These are phyloP conservation scores for Colletotrichum plurivorum DNA, from an alignment of 2,329 filamentous ascomycete species.

Conservation along the genomic window DNA sequence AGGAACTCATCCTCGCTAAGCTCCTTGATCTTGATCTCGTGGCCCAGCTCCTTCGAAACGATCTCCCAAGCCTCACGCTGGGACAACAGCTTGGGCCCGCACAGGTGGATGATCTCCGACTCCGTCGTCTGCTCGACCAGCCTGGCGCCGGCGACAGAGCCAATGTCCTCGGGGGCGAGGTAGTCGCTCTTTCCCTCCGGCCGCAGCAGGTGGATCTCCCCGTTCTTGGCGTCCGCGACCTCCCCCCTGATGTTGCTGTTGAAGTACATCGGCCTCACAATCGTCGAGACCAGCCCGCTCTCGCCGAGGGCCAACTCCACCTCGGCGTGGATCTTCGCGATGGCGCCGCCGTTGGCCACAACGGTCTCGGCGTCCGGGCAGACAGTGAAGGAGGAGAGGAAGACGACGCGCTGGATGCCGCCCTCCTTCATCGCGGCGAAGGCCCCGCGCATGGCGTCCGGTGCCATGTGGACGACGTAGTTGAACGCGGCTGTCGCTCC, in stretches of 20 bases:
- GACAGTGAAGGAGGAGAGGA: conserved; percentile 58
- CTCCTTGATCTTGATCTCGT: conserved; percentile 42
- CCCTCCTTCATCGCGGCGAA: conserved; percentile 58
- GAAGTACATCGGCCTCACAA: conserved; percentile 59
- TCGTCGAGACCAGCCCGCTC: conserved; percentile 51
- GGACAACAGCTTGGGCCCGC: conserved; percentile 53
- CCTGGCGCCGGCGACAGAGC: conserved; percentile 56
- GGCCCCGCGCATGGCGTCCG: conserved; percentile 56
- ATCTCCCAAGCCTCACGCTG: conserved; percentile 46
- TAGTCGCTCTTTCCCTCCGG: conserved; percentile 53
- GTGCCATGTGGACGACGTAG: conserved; percentile 52
- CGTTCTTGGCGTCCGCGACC: conserved; percentile 46
- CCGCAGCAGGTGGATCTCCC: conserved; percentile 49
- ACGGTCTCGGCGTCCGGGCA: conserved; percentile 46
- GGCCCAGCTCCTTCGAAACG: conserved; percentile 50
- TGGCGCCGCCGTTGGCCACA: conserved; percentile 45
- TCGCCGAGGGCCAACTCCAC: conserved; percentile 59
- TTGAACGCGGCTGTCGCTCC: conserved; percentile 64
- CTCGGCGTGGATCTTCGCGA: conserved; percentile 58
- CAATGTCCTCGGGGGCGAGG: conserved; percentile 61
- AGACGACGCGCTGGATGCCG: conserved; percentile 60
- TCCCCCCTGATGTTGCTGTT: conserved; percentile 56
- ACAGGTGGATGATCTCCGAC: conserved; percentile 51
- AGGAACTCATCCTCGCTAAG: conserved; percentile 19
- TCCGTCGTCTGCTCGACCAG: conserved; percentile 51